Evolutionary conservation across 2,329 filamentous ascomycete species (phyloP).

Genomic region (Colletotrichum theobromicola): DNA sequence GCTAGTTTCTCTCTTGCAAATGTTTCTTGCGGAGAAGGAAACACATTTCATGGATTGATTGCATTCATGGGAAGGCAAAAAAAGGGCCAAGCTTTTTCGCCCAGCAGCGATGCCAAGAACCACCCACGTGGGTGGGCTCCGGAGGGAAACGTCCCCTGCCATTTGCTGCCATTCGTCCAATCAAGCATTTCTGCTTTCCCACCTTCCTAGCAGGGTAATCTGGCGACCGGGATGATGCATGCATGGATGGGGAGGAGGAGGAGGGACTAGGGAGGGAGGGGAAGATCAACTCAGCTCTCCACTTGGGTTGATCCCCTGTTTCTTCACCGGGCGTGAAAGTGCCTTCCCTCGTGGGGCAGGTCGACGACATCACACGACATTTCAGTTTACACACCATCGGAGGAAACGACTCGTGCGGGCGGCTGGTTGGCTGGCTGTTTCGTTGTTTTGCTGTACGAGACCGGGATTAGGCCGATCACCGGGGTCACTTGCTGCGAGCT

Average conservation of each 20-base stretch:
- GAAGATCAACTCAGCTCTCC: neutral
- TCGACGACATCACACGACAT: neutral
- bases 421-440: neutral
- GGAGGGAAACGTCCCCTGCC: neutral
- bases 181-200: neutral
- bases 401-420: neutral
- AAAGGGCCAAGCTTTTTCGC: conserved; percentile 10
- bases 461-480: neutral
- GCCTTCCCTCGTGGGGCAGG: neutral
- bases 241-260: neutral
- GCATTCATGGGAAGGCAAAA: neutral
- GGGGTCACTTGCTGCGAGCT: neutral
- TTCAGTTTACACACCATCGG: neutral
- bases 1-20: neutral
- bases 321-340: neutral
- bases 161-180: neutral
- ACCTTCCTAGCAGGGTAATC: neutral
- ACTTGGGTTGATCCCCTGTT: neutral
- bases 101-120: conserved; percentile 5
- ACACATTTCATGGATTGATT: neutral
- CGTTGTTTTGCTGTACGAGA: rapidly evolving
- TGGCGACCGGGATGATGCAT: neutral
- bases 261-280: neutral
- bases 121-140: neutral
- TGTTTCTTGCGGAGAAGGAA: neutral